Percentiles rank a stretch among this genome's conserved stretches.
Conservation (phyloP, 2,329 filamentous ascomycete genomes). For the Pezicula carpinea region DNA sequence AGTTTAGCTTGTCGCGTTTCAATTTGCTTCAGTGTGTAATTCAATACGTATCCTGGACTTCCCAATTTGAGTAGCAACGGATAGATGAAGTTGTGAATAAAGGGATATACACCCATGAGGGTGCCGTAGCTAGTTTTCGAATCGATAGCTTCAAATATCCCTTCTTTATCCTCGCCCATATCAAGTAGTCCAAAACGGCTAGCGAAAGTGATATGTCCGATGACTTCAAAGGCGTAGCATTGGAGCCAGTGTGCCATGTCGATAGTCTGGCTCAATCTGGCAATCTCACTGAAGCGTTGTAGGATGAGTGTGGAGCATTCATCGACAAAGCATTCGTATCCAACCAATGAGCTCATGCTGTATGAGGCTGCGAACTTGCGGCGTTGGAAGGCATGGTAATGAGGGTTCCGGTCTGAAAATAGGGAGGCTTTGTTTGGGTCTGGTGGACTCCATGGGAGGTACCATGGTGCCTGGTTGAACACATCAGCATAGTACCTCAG, state of each 20-base stretch:
- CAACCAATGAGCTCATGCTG: slow-evolving; percentile 42
- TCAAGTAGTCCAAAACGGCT: slow-evolving; percentile 41
- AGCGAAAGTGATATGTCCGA: slow-evolving; percentile 44
- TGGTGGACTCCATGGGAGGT: slow-evolving; percentile 20
- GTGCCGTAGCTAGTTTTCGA: slow-evolving; percentile 32
- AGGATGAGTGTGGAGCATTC: slow-evolving; percentile 39
- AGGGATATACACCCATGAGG: slow-evolving; percentile 37
- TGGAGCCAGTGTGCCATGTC: slow-evolving; percentile 41
- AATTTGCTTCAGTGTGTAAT: slow-evolving; percentile 17
- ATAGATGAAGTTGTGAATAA: slow-evolving; percentile 33
- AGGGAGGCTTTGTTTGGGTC: slow-evolving; percentile 18
- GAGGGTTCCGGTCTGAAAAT: slow-evolving; percentile 31
- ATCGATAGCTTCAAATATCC: slow-evolving; percentile 36
- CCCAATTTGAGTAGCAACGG: slow-evolving; percentile 17
- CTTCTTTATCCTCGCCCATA: slow-evolving; percentile 38
- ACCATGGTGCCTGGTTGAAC: slow-evolving; percentile 30
- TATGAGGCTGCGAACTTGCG: slow-evolving; percentile 40
- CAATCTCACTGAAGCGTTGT: slow-evolving; percentile 33
- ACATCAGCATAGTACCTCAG: not conserved
- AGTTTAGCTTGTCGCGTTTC: slow-evolving; percentile 9
- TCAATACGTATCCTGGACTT: slow-evolving; percentile 13
- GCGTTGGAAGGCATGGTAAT: slow-evolving; percentile 32
- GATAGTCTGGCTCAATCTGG: slow-evolving; percentile 24
- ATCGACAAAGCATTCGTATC: slow-evolving; percentile 45
- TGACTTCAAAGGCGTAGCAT: slow-evolving; percentile 46